These are phyloP conservation scores for Paramecium pentaurelia DNA, from an alignment of 73 alveolate genomes.

Conservation along the genomic window DNA sequence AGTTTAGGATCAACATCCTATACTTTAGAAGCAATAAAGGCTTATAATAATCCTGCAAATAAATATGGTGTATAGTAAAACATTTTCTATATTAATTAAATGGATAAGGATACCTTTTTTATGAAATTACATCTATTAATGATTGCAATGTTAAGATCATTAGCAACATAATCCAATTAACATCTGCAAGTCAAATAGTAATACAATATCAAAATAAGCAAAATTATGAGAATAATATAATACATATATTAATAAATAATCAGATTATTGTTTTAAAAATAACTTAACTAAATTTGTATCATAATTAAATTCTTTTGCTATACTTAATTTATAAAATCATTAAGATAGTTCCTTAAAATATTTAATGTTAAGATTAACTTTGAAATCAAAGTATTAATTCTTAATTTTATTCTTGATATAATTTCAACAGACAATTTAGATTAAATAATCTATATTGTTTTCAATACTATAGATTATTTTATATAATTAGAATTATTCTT, in stretches of 20 bases:
- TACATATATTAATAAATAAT: neutral
- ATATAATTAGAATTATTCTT: neutral
- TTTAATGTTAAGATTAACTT: neutral
- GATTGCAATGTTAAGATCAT: neutral
- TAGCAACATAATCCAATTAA: neutral
- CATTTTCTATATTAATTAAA: neutral
- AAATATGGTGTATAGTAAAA: conserved; percentile 27
- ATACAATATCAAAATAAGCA: neutral
- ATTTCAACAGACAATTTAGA: neutral
- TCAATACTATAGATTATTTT: neutral
- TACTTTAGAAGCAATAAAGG: neutral
- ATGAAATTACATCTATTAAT: neutral
- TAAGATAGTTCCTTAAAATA: neutral
- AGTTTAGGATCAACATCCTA: neutral
- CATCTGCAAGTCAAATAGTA: neutral
- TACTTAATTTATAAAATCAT: too few relatives aligned
- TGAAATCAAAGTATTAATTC: neutral
- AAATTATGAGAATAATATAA: neutral
- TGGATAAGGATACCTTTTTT: neutral
- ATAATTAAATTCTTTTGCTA: too few relatives aligned
- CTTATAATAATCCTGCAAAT: neutral
- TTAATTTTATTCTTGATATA: neutral
- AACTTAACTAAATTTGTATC: neutral
- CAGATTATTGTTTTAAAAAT: neutral
- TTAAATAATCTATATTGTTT: neutral